Conservation (phyloP, 805 yeast species). For the Cyberlindnera suaveolens region DNA sequence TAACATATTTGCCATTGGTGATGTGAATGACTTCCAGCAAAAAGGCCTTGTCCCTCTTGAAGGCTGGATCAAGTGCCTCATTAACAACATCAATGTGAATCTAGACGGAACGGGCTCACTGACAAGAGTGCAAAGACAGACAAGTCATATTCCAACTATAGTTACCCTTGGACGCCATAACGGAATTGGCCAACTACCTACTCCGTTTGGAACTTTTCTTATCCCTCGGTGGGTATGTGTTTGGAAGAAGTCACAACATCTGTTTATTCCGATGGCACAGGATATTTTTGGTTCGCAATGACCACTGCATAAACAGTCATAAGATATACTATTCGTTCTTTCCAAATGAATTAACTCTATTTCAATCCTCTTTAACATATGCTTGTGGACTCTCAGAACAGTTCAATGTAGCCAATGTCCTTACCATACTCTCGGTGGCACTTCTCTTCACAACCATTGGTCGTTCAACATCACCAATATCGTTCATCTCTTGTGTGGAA, state of each 20-base stretch:
- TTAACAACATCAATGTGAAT: conserved; percentile 8
- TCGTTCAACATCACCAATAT: not conserved
- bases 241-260: too few relatives aligned
- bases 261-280: too few relatives aligned
- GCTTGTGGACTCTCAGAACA: not conserved
- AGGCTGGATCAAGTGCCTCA: conserved; percentile 12
- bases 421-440: not conserved
- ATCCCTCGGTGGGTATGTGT: too few relatives aligned
- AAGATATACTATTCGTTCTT: too few relatives aligned
- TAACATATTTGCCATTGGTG: conserved; percentile 30
- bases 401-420: not conserved
- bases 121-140: not conserved
- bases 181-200: not conserved
- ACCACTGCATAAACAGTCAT: too few relatives aligned
- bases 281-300: too few relatives aligned
- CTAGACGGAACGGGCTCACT: not conserved
- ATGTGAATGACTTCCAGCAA: conserved; percentile 21
- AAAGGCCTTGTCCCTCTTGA: conserved; percentile 17
- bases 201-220: not conserved
- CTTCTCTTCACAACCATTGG: not conserved
- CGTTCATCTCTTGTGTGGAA: not conserved
- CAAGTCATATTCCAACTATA: not conserved
- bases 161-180: not conserved
- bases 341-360: too few relatives aligned
- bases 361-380: too few relatives aligned